Evolutionary conservation across 1,284 basidiomycete species (phyloP).

Genomic region (Apiotrichum montevideense): DNA sequence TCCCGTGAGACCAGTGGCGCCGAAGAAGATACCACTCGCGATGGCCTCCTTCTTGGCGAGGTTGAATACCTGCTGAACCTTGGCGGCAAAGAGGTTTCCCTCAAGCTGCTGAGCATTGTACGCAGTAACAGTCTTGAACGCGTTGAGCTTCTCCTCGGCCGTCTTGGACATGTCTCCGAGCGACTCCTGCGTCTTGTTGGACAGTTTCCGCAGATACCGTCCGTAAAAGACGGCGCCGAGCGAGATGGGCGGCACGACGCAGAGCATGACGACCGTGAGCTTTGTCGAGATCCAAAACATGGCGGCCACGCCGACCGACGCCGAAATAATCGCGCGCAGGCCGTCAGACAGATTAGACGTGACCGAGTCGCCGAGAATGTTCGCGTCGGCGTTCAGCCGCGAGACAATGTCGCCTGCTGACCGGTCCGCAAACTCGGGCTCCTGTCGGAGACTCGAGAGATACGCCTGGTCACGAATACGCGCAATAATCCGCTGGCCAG

Average conservation of each 20-base stretch:
- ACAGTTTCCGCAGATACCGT: constrained; percentile 84
- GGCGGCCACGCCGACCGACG: constrained; percentile 80
- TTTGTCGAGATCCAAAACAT: constrained; percentile 95
- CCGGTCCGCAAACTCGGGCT: constrained; percentile 85
- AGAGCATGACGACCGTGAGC: constrained; percentile 85
- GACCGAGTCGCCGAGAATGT: constrained; percentile 89
- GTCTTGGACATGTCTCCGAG: constrained; percentile 90
- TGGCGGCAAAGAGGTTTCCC: constrained; percentile 51
- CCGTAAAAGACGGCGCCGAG: constrained; percentile 95
- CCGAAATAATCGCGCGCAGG: constrained; percentile 74
- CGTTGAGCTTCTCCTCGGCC: constrained; percentile 87
- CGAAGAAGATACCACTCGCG: constrained; percentile 88
- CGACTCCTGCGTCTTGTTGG: constrained; percentile 86
- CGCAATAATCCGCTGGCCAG: constrained; percentile 87
- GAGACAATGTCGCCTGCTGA: constrained; percentile 93
- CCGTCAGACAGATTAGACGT: constrained; percentile 91
- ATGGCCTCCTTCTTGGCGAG: constrained; percentile 83
- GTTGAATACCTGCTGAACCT: constrained; percentile 63
- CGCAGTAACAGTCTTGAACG: constrained; percentile 86
- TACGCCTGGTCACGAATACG: constrained; percentile 79
- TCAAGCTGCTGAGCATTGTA: constrained; percentile 73
- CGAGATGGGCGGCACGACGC: constrained; percentile 89
- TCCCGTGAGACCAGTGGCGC: constrained; percentile 87
- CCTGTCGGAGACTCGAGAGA: constrained; percentile 72
- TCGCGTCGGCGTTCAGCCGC: constrained; percentile 83